These are phyloP conservation scores for Fragosphaeria purpurea DNA, from an alignment of 2,329 filamentous ascomycete genomes.

Conservation along the genomic window DNA sequence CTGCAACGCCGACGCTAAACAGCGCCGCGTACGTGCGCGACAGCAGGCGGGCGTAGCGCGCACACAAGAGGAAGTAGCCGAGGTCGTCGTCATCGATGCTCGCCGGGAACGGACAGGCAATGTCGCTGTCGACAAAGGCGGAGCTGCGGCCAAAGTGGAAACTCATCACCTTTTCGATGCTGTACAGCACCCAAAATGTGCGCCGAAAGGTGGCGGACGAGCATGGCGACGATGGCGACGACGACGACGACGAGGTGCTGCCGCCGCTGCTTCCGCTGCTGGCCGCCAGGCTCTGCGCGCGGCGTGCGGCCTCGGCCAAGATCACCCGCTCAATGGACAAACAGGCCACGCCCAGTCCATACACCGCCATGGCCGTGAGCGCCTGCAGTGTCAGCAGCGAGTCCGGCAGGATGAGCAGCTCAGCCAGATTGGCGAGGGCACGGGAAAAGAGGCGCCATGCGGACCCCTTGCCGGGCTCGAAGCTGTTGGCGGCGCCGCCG, in stretches of 20 bases:
- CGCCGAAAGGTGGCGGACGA: constrained; percentile 15
- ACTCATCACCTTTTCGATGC: constrained; percentile 19
- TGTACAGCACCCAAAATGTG: constrained; percentile 20
- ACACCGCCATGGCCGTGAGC: constrained; percentile 22
- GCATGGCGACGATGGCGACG: neutral
- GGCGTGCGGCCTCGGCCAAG: constrained; percentile 20
- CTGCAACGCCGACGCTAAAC: constrained; percentile 19
- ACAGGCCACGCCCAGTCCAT: constrained; percentile 18
- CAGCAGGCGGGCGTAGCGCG: constrained; percentile 19
- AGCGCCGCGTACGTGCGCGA: constrained; percentile 20
- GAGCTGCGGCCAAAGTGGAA: constrained; percentile 23
- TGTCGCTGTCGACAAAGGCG: constrained; percentile 23
- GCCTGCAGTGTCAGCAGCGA: constrained; percentile 22
- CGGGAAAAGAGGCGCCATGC: constrained; percentile 30
- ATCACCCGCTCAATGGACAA: constrained; percentile 23
- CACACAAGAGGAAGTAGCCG: constrained; percentile 18
- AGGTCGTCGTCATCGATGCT: constrained; percentile 15
- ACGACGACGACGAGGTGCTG: neutral
- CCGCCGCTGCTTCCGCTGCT: constrained; percentile 12
- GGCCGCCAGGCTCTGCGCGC: constrained; percentile 20
- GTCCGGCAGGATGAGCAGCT: constrained; percentile 21
- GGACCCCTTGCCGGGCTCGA: constrained; percentile 27
- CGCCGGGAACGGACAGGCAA: constrained; percentile 19
- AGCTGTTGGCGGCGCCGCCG: constrained; percentile 21
- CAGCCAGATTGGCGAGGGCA: constrained; percentile 25